Base-by-base conservation (phyloP, 306 rosid species). In the Alnus rubra region DNA sequence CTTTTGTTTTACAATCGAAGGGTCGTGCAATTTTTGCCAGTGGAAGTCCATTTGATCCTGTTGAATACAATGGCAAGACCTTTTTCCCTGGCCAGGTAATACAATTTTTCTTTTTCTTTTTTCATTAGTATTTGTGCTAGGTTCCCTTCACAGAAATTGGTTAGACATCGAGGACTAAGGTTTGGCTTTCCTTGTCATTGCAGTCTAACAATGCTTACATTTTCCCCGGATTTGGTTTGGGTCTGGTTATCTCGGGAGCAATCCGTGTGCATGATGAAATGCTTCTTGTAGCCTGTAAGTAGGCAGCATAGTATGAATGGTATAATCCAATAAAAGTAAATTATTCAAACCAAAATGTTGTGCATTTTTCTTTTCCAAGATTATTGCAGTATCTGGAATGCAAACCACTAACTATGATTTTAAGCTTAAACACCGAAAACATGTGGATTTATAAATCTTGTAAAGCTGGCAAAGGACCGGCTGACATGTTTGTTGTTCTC, bases 141-240 rank as follows among this genome's bases (percentile, higher is more conserved):
- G 51, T 78, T 49, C 35, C 71, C n/a, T 74, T 15, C 23, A 3
- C 9, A 47, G 39, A 23, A 42, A 44, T 69, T 60, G 51, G 37
- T 69, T 75, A n/a, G 14, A 62, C 51, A 68, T 56, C 53, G 48
- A 28, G 53, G 1, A 55, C 75, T 33, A 16, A 49, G 23, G 60
- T 81, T 67, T 70, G 35, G 58, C 63, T 71, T 63, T 56, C 64
- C 79, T 75, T 83, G 47, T 81, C 73, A 55, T 69, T 78, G 49
- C 93, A 93, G 97, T 55, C 97, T 86, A 94, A 94, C 92, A 94
- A 94, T 89, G 96, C 97, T 59, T 94, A 94, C 89, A 90, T 94
- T 42, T 94, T 94, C 87, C 98, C 97, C 5, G 98, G 98, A 53
- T 77, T 92, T 42, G 98, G 98, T 76, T 82, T 94, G 76, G 98